A percentile compares a stretch with the other conserved stretches of the same genome.
Conservation (phyloP, 257 asterid genomes). For the Solanum clarkiae region DNA sequence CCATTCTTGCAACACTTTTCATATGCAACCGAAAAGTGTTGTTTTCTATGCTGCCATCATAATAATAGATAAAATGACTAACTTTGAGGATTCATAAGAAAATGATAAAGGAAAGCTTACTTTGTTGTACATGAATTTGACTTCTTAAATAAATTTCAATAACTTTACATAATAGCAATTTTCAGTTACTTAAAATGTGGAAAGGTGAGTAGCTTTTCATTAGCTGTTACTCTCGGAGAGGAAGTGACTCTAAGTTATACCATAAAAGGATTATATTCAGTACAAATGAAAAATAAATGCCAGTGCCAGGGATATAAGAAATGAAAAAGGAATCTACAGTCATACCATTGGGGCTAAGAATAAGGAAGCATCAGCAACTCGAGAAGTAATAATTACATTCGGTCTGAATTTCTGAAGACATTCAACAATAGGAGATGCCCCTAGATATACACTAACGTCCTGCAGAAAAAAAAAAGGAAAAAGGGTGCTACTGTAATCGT, state of each 20-base stretch:
- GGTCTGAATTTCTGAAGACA: conserved; percentile 72
- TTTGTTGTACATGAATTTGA: background rate
- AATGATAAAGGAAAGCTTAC: background rate
- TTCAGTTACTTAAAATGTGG: background rate
- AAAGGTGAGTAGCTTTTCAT: background rate
- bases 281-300: conserved; percentile 1
- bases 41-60: background rate
- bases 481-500: background rate
- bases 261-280: background rate
- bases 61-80: background rate
- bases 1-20: background rate
- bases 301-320: background rate
- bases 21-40: background rate
- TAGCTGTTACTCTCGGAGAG: background rate
- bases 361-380: conserved; percentile 96
- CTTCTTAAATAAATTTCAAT: background rate
- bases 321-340: background rate
- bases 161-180: background rate
- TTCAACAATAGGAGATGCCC: conserved; percentile 93
- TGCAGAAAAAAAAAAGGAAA: conserved; percentile 16
- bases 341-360: conserved; percentile 93
- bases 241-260: background rate
- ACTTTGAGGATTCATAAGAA: background rate
- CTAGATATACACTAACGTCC: conserved; percentile 86
- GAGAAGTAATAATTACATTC: conserved; percentile 78